Conservation (phyloP, 352 stramenopile genomes). For the Globisporangium sylvaticum region DNA sequence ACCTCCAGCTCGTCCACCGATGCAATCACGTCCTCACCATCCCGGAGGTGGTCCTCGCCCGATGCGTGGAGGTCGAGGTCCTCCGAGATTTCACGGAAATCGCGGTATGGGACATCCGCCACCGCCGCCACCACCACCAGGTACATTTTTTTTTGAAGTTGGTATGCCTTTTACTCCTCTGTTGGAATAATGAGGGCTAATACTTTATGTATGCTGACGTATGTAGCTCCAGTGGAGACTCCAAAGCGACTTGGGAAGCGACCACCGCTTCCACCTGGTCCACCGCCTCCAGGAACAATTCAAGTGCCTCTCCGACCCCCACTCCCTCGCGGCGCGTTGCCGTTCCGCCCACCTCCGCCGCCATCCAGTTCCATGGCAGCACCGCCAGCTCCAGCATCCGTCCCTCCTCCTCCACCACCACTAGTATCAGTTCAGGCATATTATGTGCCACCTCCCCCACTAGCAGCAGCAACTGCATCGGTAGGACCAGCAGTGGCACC, state of each 20-base stretch:
- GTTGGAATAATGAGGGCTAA: background rate
- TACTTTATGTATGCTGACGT: background rate
- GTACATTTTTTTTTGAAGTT: background rate
- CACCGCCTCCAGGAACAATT: constrained; percentile 55
- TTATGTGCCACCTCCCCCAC: background rate
- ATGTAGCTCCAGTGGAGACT: background rate
- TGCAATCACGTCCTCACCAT: constrained; percentile 18
- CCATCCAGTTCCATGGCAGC: constrained; percentile 12
- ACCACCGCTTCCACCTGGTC: constrained; percentile 45
- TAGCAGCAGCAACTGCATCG: background rate
- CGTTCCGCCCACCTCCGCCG: constrained; percentile 35
- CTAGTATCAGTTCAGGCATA: background rate
- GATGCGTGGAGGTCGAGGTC: constrained; percentile 1
- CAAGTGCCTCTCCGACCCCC: constrained; percentile 54
- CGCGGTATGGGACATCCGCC: background rate
- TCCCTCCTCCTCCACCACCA: constrained; percentile 8
- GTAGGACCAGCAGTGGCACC: background rate
- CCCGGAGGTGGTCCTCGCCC: constrained; percentile 1
- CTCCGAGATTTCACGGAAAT: constrained; percentile 6
- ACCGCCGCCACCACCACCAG: constrained; percentile 11
- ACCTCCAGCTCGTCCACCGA: background rate
- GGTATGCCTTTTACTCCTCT: background rate
- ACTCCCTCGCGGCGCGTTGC: constrained; percentile 37
- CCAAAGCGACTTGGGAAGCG: constrained; percentile 52
- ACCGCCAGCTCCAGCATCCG: constrained; percentile 19